phyloP scores from a whole-genome alignment of 1,139 yeast species.

The Kodamaea plutei region DNA sequence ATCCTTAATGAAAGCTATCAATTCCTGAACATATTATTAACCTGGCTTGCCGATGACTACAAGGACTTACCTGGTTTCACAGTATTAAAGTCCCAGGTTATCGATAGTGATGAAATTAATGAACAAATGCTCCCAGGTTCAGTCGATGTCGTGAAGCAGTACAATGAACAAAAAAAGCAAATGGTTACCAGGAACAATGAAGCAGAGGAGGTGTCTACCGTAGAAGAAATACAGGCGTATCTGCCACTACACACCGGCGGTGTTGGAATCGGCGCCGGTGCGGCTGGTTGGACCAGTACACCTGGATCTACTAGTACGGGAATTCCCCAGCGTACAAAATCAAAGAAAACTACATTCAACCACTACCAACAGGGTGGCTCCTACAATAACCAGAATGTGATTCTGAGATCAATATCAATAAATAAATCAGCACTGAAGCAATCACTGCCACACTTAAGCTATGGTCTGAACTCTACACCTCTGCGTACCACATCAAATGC shows the following conservation, averaged over 20 bases:
- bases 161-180: constrained; percentile 7
- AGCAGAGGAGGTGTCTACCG: constrained; percentile 10
- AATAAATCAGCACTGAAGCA: constrained; percentile 1
- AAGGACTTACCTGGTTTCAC: constrained; percentile 23
- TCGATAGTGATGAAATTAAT: constrained; percentile 14
- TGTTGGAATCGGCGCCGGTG: constrained; percentile 6
- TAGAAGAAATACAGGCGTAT: constrained; percentile 3
- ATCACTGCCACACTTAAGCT: constrained; percentile 4
- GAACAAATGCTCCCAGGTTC: constrained; percentile 15
- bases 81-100: constrained; percentile 5
- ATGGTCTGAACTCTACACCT: constrained; percentile 2
- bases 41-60: constrained; percentile 30
- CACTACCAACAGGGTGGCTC: constrained; percentile 19
- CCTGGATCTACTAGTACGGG: constrained; percentile 3
- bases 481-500: constrained; percentile 2
- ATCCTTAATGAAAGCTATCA: constrained; percentile 26
- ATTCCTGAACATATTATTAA: constrained; percentile 22
- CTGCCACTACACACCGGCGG: constrained; percentile 7
- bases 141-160: constrained; percentile 13
- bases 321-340: constrained; percentile 14
- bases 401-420: constrained; percentile 5
- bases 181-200: constrained; percentile 1
- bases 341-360: constrained; percentile 19
- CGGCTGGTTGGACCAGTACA: constrained; percentile 1
- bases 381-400: constrained; percentile 5